Evolutionary conservation across 805 yeast genomes (phyloP).

Genomic region (Myxozyma neglecta): DNA sequence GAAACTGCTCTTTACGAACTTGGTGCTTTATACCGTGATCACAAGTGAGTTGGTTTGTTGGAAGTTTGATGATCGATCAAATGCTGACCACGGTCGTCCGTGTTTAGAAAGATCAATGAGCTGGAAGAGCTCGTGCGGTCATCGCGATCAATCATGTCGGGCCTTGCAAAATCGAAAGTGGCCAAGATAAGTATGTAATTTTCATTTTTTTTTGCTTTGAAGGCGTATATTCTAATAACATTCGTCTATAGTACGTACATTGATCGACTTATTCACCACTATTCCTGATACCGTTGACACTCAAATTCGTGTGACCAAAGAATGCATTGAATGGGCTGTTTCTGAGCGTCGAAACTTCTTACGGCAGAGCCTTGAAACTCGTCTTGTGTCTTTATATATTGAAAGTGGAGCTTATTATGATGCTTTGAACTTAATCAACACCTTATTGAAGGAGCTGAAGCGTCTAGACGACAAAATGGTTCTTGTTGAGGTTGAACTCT

Average conservation of each 20-base stretch:
- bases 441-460: conserved; percentile 79
- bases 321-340: conserved; percentile 84
- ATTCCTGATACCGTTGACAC: conserved; percentile 63
- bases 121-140: conserved; percentile 63
- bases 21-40: conserved; percentile 65
- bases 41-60: conserved; percentile 31
- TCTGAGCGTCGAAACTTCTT: conserved; percentile 80
- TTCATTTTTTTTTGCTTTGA: background rate
- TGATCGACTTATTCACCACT: conserved; percentile 74
- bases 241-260: conserved; percentile 49
- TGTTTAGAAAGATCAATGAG: conserved; percentile 46
- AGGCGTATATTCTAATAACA: background rate
- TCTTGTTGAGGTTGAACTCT: conserved; percentile 88
- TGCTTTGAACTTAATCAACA: conserved; percentile 69
- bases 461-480: conserved; percentile 94
- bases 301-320: conserved; percentile 72
- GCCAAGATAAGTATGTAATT: conserved; percentile 64
- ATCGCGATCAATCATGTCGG: conserved; percentile 69
- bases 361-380: conserved; percentile 82
- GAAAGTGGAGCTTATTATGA: conserved; percentile 64
- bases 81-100: background rate
- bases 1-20: conserved; percentile 74
- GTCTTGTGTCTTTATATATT: conserved; percentile 74
- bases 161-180: conserved; percentile 88
- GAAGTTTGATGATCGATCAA: background rate